These are phyloP conservation scores for Pleurotus ostreatus DNA, from an alignment of 768 basidiomycete genomes.

Conservation along the genomic window DNA sequence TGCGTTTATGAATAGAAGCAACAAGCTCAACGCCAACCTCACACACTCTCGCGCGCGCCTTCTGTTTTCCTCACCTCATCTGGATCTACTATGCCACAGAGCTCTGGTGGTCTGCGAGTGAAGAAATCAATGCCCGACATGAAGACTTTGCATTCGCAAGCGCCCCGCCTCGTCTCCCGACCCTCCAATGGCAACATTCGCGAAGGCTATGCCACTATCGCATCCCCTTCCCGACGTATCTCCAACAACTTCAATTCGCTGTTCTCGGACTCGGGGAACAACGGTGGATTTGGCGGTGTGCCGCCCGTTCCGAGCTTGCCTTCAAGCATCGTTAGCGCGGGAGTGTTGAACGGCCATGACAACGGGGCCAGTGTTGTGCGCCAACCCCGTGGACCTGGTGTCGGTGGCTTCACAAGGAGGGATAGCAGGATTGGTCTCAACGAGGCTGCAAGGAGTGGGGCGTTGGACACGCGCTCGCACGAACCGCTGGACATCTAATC, in stretches of 20 bases:
- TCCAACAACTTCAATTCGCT: constrained; percentile 70
- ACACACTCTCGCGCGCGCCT: constrained; percentile 77
- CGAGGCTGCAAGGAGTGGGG: constrained; percentile 57
- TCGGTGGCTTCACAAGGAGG: constrained; percentile 67
- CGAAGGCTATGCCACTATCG: constrained; percentile 82
- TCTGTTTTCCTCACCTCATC: constrained; percentile 72
- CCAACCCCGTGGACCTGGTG: constrained; percentile 82
- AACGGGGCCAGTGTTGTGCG: constrained; percentile 59
- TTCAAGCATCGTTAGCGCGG: constrained; percentile 40
- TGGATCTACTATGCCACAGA: constrained; percentile 32
- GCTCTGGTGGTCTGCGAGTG: constrained; percentile 62
- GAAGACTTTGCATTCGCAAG: constrained; percentile 78
- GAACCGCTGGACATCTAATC: constrained; percentile 82
- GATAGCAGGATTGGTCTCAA: constrained; percentile 51
- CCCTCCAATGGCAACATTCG: constrained; percentile 89
- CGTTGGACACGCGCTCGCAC: constrained; percentile 77
- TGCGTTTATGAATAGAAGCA: constrained; percentile 34
- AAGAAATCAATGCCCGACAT: constrained; percentile 99
- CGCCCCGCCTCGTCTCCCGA: constrained; percentile 74
- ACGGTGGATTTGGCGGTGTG: constrained; percentile 22
- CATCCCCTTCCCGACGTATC: constrained; percentile 74
- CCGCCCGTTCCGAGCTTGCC: constrained; percentile 84
- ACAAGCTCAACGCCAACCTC: constrained; percentile 42
- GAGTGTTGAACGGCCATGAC: constrained; percentile 42
- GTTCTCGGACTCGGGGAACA: constrained; percentile 42